phyloP scores from a whole-genome alignment of 176 grass and related monocot genomes.

The Dendrocalamus sinicus region DNA sequence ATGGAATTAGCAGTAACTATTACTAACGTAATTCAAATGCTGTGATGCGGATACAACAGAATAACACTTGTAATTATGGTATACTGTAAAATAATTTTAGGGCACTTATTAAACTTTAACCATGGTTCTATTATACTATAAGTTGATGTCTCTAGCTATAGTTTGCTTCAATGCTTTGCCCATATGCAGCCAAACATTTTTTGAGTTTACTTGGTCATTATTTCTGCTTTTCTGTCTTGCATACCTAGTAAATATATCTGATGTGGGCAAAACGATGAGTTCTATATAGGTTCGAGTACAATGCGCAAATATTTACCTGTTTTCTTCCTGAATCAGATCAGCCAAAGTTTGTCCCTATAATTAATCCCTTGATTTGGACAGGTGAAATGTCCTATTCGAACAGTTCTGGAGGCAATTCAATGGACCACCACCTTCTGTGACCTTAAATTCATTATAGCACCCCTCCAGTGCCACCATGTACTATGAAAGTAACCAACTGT shows the following conservation, averaged over 20 bases:
- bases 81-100: background rate
- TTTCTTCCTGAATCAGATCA: background rate
- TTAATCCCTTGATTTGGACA: background rate
- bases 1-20: background rate
- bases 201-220: background rate
- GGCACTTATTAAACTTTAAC: background rate
- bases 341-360: conserved; percentile 19
- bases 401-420: conserved; percentile 20
- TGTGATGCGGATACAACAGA: background rate
- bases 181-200: background rate
- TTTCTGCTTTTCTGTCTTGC: conserved; percentile 2
- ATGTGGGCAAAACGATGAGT: background rate
- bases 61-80: background rate
- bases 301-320: background rate
- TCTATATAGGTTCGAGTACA: background rate
- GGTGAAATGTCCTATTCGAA: conserved; percentile 19
- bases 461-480: background rate
- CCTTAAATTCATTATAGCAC: conserved; percentile 3
- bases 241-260: background rate
- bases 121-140: background rate
- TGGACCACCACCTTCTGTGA: conserved; percentile 19
- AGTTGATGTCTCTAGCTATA: background rate
- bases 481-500: conserved; percentile 1
- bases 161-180: background rate
- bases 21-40: conserved; percentile 13